phyloP scores from a whole-genome alignment of 1,139 yeast genomes.

The Magnusiomyces ingens region DNA sequence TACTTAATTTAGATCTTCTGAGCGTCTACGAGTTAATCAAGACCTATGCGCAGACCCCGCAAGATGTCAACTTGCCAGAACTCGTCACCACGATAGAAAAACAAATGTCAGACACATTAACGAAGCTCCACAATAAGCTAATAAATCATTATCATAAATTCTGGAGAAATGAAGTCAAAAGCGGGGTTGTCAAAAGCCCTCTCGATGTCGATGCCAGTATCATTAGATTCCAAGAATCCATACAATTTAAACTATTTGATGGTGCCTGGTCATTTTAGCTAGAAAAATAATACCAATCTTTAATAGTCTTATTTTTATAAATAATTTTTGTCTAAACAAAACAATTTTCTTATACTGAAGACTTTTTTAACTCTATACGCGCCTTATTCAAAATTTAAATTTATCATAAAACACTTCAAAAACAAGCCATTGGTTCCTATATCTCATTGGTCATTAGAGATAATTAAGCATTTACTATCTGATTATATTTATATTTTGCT shows the following conservation, averaged over 20 bases:
- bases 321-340: background rate
- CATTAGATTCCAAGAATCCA: conserved; percentile 2
- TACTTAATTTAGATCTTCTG: conserved; percentile 1
- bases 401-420: too few relatives aligned
- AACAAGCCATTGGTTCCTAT: too few relatives aligned
- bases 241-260: conserved; percentile 19
- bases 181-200: background rate
- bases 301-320: too few relatives aligned
- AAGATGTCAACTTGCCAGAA: background rate
- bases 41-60: background rate
- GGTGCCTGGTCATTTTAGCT: conserved; percentile 2
- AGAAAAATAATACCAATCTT: background rate
- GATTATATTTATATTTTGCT: too few relatives aligned
- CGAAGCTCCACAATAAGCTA: conserved; percentile 1
- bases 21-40: background rate
- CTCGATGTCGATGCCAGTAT: conserved; percentile 2
- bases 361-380: too few relatives aligned
- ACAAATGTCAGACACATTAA: conserved; percentile 2
- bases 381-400: too few relatives aligned
- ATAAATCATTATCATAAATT: conserved; percentile 15
- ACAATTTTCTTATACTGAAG: background rate
- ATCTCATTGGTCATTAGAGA: too few relatives aligned
- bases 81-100: conserved; percentile 8
- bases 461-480: too few relatives aligned
- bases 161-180: conserved; percentile 2